Base-by-base conservation (phyloP, 441 rosid species). In the Euphorbia celastroides region DNA sequence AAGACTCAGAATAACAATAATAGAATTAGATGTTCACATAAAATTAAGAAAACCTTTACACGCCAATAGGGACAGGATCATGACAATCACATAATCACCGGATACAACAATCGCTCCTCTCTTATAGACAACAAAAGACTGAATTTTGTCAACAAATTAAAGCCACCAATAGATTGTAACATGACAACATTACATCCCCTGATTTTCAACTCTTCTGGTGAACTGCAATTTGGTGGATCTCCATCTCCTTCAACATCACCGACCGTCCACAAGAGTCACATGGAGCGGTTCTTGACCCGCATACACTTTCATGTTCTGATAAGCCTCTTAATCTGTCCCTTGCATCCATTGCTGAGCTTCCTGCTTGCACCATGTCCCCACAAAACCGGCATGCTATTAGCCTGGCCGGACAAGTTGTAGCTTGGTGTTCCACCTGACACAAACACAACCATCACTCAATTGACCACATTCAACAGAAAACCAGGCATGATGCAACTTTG, bases 231-330 rank as follows among this genome's bases (percentile, higher is more conserved):
- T 89, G 96, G 79, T 93, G 99, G 62, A 91, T 88, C 74, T 89
- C 96, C 97, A 91, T 93, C 19, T 93, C 97, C 78, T 93, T 93
- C 79, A 93, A 75, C 99, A 89, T 89, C 67, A 93, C 87, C 0
- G 96, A 83, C n/a, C 96, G 83, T 36, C 97, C 96, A 32, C 97
- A 93, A 1, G 93, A 89, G 77, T 91, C 93, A 44, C 99, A 91
- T 5, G 93, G 93, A 0, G 96, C 86, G 12, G 97, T 93, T 77
- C 96, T 85, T 5, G 97, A 91, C 54, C 97, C 97, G 60, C 96
- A 94, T 8, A 70, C 32, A 83, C 98, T 92, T 79, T 94, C 96
- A 65, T 92, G 97, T 84, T 92, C 91, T 0, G 86, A 84, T n/a
- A 93, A 79, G 13, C 97, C 99, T 73, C 92, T 83, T 67, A 93